Evolutionary conservation across 345 rosid genomes (phyloP).

Genomic region (Eucalyptus erythrocorys): DNA sequence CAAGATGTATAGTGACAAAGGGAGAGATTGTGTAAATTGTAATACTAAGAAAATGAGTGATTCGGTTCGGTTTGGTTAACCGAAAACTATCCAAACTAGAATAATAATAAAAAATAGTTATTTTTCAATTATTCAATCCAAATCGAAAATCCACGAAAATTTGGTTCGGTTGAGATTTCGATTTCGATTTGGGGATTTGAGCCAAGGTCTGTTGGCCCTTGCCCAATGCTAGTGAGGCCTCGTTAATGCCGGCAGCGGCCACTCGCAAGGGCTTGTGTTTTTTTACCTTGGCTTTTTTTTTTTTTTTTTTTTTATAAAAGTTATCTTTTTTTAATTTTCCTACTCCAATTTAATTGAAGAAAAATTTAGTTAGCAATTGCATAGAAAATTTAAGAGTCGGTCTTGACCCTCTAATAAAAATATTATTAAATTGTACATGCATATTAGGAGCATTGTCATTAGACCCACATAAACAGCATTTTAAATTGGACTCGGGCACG

Average conservation of each 20-base stretch:
- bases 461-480: neutral
- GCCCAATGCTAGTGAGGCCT: accelerated
- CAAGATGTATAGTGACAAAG: neutral
- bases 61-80: accelerated
- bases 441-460: neutral
- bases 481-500: neutral
- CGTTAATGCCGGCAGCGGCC: accelerated
- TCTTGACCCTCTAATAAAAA: neutral
- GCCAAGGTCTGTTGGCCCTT: accelerated
- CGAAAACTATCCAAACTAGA: neutral
- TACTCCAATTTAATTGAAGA: neutral
- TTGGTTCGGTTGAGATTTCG: no score
- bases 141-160: no score
- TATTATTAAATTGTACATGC: neutral
- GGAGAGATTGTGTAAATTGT: neutral
- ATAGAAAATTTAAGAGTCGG: neutral
- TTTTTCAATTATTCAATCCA: accelerated
- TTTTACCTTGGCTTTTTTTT: accelerated
- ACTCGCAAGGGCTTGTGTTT: neutral
- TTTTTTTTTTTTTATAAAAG: neutral
- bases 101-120: no score
- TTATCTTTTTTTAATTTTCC: neutral
- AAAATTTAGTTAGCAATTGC: neutral
- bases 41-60: neutral
- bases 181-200: accelerated